Conservation (phyloP, 495 filamentous ascomycete genomes). For the Astrocystis sublimbata region DNA sequence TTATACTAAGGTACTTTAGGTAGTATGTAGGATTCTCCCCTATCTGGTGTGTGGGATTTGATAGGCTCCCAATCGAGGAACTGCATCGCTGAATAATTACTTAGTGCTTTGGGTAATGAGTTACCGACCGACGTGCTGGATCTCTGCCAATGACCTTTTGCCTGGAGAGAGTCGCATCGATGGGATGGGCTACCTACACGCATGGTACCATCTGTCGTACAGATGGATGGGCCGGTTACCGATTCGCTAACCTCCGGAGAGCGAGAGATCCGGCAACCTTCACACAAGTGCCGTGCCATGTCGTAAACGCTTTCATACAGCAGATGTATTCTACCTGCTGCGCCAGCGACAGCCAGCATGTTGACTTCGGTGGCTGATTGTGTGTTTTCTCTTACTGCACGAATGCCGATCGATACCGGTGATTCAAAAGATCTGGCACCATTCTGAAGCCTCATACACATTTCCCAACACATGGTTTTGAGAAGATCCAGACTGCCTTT, state of each 20-base stretch:
- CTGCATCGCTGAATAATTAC: background rate
- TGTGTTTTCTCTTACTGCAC: background rate
- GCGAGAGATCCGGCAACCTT: background rate
- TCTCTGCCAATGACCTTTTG: background rate
- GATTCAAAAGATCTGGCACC: background rate
- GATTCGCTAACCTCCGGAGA: constrained; percentile 6
- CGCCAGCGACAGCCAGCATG: background rate
- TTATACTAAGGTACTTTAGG: too few species aligned
- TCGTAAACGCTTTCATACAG: background rate
- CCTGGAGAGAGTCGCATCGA: constrained; percentile 6
- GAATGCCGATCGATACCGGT: background rate
- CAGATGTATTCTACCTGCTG: background rate
- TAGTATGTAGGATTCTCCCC: background rate
- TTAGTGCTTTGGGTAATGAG: background rate
- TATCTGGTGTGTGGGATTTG: constrained; percentile 5
- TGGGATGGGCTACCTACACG: background rate
- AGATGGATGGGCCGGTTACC: constrained; percentile 1
- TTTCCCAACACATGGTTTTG: constrained; percentile 1
- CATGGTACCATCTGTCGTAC: background rate
- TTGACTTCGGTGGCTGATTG: background rate
- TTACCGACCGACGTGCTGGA: background rate
- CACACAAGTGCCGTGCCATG: background rate
- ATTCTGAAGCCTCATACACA: background rate
- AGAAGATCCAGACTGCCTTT: background rate
- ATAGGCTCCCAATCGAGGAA: constrained; percentile 9